Base-by-base conservation (phyloP, 768 basidiomycete genomes). In the Tylopilus subfusipes region DNA sequence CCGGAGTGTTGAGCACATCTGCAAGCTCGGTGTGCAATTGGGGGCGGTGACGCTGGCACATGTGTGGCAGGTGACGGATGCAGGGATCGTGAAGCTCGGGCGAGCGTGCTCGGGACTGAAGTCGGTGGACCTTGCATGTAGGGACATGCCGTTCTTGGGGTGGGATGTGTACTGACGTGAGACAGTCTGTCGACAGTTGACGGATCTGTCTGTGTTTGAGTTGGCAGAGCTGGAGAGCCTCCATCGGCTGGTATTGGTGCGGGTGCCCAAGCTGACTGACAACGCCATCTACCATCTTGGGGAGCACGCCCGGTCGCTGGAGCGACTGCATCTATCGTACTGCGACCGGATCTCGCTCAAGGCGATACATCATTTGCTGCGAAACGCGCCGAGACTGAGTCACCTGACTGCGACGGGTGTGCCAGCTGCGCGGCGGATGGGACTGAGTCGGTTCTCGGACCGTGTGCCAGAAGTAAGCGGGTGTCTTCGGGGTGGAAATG, bases 121-220 rank as follows among this genome's bases (percentile, higher is more conserved):
- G 52, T 89, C 88, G 63, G 77, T 97, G 58, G 95, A 97, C 69
- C 74, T 97, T 45, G 89, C 91, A 44, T 92, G 93, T 93, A 68
- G 72, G 90, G 42, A 25, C 18, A 1, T 33, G 77, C 27, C 16
- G 48, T 53, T 60, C 22, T 55, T 16, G 55, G 48, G 31, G 48
- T 44, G 48, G 43, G 14, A 1, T 3, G 21, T 51, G 39, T 51
- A 31, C 62, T 68, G 55, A 70, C 50, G 34, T n/a, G 13, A 25
- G 54, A 54, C 57, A 92, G 90, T 88, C 73, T 94, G 93, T 73
- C 78, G 84, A 27, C 79, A 82, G 54, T 73, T 98, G 53, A 95
- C 92, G 55, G 93, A 98, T 69, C 78, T 90, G 77, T 81, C 86
- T 44, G 83, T 95, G 22, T 82, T 87, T 63, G 93, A 93, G 74